Evolutionary conservation across 164 flowering plant species (phyloP), one percentile per base, ranked within the genome.

Genomic region (Macadamia integrifolia): DNA sequence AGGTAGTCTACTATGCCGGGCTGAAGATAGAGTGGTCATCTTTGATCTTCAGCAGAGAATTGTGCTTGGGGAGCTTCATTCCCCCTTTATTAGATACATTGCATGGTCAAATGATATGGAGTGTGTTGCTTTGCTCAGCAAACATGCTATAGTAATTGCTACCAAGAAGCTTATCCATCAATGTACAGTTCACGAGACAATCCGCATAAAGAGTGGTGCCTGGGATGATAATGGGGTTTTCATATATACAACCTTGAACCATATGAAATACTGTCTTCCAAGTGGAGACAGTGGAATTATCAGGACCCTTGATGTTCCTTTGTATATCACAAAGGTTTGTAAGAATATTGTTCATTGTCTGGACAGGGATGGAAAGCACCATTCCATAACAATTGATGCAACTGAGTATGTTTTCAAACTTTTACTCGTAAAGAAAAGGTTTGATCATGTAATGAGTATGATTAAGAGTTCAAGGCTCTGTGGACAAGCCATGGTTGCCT

Each of bases 161-260:
- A 40, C 15, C 58, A 66, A 66, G 31, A 66, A 66, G n/a, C 68
- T 52, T 30, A 59, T 66, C 15, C 68, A 66, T 42, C 68, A 32
- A 32, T 66, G 69, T 42, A 66, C 69, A n/a, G 42, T 66, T 40
- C 69, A 66, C 42, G 69, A 66, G 69, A 66, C 69, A 46, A 46
- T 46, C 13, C 50, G 50, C 7, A 11, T 46, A 11, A 46, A 46
- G 50, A 46, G 50, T 46, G 50, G 50, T 11, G 50, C 50, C 50
- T 46, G 50, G 50, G 50, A 46, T 46, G 50, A 46, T 46, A 46
- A 46, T 46, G 50, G 50, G 9, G 50, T 46, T 46, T 46, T 46
- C 50, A 46, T 46, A 46, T 46, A 46, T 53, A 53, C 57, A 53
- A 53, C 57, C 57, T 53, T 53, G 57, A 53, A 13, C 57, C 57